Evolutionary conservation across 768 basidiomycete species (phyloP).

Genomic region (Krasilnikovozyma curviuscula): DNA sequence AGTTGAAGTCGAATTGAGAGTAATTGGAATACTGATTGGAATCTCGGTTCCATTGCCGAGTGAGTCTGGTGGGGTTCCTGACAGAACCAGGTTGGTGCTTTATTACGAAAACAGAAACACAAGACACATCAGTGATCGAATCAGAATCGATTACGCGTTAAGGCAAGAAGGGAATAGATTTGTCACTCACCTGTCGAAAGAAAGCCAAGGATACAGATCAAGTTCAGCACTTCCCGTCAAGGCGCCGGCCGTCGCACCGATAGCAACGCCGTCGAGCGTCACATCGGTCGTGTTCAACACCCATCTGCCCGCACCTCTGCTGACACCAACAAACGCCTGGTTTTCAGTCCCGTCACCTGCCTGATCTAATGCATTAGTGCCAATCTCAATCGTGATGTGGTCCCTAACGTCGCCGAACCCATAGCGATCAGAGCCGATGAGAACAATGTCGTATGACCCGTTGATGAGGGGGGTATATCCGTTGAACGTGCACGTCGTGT

Average conservation of each 20-base stretch:
- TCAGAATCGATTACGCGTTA: not conserved
- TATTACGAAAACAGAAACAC: not conserved
- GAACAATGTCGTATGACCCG: slow-evolving; percentile 34
- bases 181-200: slow-evolving; percentile 2
- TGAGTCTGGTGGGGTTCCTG: not conserved
- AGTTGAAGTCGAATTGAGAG: not conserved
- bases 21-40: not conserved
- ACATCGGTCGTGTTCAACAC: no score
- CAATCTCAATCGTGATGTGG: slow-evolving; percentile 3
- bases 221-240: no score
- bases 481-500: slow-evolving; percentile 48
- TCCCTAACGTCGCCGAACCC: slow-evolving; percentile 5
- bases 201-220: no score
- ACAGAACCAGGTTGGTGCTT: slow-evolving; percentile 1
- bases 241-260: no score
- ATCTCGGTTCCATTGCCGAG: slow-evolving; percentile 1
- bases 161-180: not conserved
- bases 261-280: no score
- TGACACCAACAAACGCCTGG: no score
- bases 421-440: slow-evolving; percentile 50
- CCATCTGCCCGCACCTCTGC: no score
- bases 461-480: slow-evolving; percentile 51
- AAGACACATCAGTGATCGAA: not conserved
- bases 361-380: slow-evolving; percentile 4
- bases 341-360: no score